phyloP scores from a whole-genome alignment of 371 early-diverging fungal species.

The Mucor sp. region DNA sequence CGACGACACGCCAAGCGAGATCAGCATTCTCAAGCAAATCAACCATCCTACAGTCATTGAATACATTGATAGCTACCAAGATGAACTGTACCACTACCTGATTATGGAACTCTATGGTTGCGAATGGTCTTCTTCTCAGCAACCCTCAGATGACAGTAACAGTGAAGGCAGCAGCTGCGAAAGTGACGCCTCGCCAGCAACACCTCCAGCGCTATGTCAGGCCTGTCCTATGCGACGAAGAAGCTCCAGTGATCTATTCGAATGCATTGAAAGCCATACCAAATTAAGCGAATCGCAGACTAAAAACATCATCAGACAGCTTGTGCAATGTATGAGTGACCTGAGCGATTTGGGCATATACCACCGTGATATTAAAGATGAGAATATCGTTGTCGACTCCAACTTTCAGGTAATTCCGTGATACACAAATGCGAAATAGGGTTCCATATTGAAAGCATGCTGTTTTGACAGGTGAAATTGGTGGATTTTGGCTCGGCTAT shows the following conservation, averaged over 20 bases:
- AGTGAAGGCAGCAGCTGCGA: conserved; percentile 10
- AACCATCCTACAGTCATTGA: conserved; percentile 33
- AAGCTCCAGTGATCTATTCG: conserved; percentile 23
- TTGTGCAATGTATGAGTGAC: conserved; percentile 18
- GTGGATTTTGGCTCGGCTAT: conserved; percentile 66
- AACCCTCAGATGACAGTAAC: conserved; percentile 53
- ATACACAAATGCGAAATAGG: not conserved
- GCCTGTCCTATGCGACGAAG: not conserved
- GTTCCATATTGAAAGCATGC: not conserved
- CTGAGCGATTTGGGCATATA: conserved; percentile 13
- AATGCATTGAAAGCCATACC: conserved; percentile 22
- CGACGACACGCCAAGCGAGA: conserved; percentile 7
- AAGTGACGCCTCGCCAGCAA: not conserved
- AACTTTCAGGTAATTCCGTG: conserved; percentile 16
- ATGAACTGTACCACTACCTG: conserved; percentile 24
- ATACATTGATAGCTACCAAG: conserved; percentile 26
- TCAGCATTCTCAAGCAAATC: conserved; percentile 16
- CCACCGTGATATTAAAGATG: conserved; percentile 36
- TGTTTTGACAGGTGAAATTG: conserved; percentile 32
- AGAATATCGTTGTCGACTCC: conserved; percentile 33
- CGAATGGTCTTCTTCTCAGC: conserved; percentile 15
- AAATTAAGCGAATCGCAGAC: conserved; percentile 18
- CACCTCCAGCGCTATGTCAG: not conserved
- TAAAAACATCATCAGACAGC: conserved; percentile 16
- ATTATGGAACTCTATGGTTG: conserved; percentile 38